A percentile compares a stretch with the other conserved stretches of the same genome.
These are phyloP conservation scores for Talaromyces islandicus DNA, from an alignment of 2,329 filamentous ascomycete species.

Conservation along the genomic window DNA sequence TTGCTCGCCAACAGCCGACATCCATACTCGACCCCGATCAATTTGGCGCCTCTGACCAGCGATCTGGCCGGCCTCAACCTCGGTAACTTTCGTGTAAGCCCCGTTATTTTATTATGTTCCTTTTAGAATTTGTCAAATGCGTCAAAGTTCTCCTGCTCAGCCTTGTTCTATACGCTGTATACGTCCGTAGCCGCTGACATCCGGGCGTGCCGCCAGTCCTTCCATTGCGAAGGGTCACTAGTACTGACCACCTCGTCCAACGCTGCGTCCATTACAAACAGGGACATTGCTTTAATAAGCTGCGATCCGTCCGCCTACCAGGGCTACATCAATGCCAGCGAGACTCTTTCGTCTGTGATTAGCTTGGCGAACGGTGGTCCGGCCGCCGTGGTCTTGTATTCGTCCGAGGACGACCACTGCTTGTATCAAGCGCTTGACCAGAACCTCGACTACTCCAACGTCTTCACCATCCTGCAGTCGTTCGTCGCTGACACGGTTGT, in stretches of 20 bases:
- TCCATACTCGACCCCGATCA: neutral
- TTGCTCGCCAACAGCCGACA: neutral
- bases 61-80: neutral
- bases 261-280: constrained; percentile 1
- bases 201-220: constrained; percentile 2
- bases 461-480: constrained; percentile 31
- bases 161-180: neutral
- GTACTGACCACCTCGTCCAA: constrained; percentile 1
- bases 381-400: constrained; percentile 35
- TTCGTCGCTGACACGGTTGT: constrained; percentile 12
- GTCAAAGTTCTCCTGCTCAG: no score
- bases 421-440: constrained; percentile 23
- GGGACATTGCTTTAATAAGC: constrained; percentile 34
- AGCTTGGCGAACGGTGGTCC: constrained; percentile 19
- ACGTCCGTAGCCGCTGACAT: constrained; percentile 10
- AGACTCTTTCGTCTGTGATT: constrained; percentile 29
- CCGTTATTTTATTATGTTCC: neutral
- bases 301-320: constrained; percentile 36
- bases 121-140: no score
- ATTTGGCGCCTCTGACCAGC: constrained; percentile 1
- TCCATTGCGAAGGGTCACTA: neutral
- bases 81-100: constrained; percentile 2
- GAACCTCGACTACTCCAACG: constrained; percentile 20
- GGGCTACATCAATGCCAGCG: constrained; percentile 29
- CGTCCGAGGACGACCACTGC: constrained; percentile 31